These are phyloP conservation scores for Chaetomidium leptoderma DNA, from an alignment of 495 filamentous ascomycete species.

Conservation along the genomic window DNA sequence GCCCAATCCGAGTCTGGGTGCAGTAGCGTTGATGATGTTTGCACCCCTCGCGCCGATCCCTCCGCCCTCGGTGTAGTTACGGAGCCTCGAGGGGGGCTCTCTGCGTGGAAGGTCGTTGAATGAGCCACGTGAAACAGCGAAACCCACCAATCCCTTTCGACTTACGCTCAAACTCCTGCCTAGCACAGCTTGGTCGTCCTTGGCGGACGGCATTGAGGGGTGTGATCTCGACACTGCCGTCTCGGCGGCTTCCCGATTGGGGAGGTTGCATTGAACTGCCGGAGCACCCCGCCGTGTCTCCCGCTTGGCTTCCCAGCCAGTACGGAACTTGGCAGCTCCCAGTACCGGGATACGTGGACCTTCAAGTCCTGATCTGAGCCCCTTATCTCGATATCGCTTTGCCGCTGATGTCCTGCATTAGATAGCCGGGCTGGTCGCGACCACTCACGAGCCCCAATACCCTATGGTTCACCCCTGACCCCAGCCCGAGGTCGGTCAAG, in stretches of 20 bases:
- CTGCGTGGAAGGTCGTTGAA: not conserved
- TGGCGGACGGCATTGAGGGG: not conserved
- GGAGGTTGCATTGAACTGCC: conserved; percentile 25
- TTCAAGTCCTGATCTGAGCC: not conserved
- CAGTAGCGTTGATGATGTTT: no score
- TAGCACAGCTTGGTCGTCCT: not conserved
- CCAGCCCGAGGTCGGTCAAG: no score
- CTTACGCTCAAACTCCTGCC: conserved; percentile 14
- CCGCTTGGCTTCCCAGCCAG: no score
- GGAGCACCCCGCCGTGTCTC: conserved; percentile 9
- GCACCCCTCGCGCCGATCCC: no score
- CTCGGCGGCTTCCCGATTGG: conserved; percentile 27
- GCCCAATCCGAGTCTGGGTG: no score
- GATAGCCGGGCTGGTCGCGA: no score
- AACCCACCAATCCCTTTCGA: not conserved
- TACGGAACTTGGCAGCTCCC: conserved; percentile 16
- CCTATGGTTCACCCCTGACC: no score
- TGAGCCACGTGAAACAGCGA: not conserved
- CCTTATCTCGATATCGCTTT: conserved; percentile 6
- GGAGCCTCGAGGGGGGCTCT: not conserved
- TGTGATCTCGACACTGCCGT: not conserved
- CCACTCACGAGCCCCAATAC: no score
- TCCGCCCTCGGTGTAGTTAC: no score
- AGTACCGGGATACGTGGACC: conserved; percentile 11
- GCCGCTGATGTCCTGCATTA: no score